Evolutionary conservation across 768 basidiomycete species (phyloP), one percentile per base, ranked within the genome.

Genomic region (Rhodotorula paludigena): DNA sequence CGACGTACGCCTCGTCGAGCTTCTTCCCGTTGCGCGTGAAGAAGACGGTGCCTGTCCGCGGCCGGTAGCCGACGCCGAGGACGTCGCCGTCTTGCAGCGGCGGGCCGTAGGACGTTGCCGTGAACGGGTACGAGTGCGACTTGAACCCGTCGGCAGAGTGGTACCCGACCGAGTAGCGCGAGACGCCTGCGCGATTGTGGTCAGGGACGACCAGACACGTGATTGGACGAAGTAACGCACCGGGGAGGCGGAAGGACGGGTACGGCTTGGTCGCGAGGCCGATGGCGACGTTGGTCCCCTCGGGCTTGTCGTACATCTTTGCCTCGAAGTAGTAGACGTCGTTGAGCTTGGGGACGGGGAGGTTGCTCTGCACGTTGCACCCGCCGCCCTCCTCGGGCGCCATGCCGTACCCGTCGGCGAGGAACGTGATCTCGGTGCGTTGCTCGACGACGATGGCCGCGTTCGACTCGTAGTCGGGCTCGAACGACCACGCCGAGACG

Each of bases 311-410:
- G 77, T 92, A 98, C 89, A 98, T 90, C 81, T 99, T 99, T 69
- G 92, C 89, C 78, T 99, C 96, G 90, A 90, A 99, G 78, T 99
- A 99, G 78, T 99, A 99, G 20, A 97, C 92, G 78, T 98, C 96
- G 80, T 99, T 99, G 57, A 98, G 82, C 77, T 97, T 97, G 20
- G 96, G 96, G 6, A 99, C 81, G 4, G 96, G 96, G 16, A 99
- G 82, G 77, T 98, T 99, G 57, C 92, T 94, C 81, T 97, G 91
- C 16, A 99, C 96, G 66, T 85, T 90, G 20, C 94, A 93, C 4
- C 90, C 54, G n/a, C 54, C 54, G 15, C 54, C 88, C 32, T 96
- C 93, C 76, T 93, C 89, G n/a, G 90, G 87, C 0, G 78, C 69
- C 80, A 80, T 80, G 41, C 79, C 80, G 25, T 79, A 36, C 5